Evolutionary conservation across 2,329 filamentous ascomycete species (phyloP).

Genomic region (Botrytis galanthina): DNA sequence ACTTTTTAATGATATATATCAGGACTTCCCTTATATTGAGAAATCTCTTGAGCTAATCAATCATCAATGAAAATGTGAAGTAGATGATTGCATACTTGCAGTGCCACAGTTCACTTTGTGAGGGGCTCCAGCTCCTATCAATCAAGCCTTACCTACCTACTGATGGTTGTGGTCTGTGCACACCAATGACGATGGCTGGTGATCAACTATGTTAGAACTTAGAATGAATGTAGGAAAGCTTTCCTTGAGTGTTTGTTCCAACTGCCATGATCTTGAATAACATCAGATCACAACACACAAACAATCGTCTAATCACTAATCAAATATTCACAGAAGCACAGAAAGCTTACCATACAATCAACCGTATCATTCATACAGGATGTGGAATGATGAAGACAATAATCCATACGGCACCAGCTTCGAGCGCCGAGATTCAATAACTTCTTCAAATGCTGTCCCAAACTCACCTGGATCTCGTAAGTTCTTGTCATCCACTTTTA

Average conservation of each 20-base stretch:
- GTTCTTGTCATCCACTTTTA: slow-evolving; percentile 36
- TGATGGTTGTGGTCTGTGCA: slow-evolving; percentile 5
- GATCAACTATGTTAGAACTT: background rate
- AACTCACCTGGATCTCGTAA: slow-evolving; percentile 58
- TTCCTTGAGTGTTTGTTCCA: background rate
- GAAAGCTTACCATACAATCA: slow-evolving; percentile 25
- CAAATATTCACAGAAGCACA: background rate
- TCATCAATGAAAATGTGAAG: background rate
- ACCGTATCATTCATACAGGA: slow-evolving; percentile 62
- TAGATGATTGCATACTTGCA: background rate
- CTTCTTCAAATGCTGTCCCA: slow-evolving; percentile 64
- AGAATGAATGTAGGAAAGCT: background rate
- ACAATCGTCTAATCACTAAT: background rate
- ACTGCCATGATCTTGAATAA: background rate
- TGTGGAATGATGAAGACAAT: slow-evolving; percentile 99
- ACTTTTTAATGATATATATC: background rate
- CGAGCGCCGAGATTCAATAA: slow-evolving; percentile 78
- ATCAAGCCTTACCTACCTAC: background rate
- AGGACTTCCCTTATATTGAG: background rate
- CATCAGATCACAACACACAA: background rate
- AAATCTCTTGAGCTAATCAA: background rate
- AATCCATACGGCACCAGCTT: slow-evolving; percentile 93
- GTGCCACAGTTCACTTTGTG: background rate
- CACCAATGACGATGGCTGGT: slow-evolving; percentile 18
- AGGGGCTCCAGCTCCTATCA: background rate